Evolutionary conservation across 768 basidiomycete genomes (phyloP), one percentile per base, ranked within the genome.

Genomic region (Clitopilus hobsonii): DNA sequence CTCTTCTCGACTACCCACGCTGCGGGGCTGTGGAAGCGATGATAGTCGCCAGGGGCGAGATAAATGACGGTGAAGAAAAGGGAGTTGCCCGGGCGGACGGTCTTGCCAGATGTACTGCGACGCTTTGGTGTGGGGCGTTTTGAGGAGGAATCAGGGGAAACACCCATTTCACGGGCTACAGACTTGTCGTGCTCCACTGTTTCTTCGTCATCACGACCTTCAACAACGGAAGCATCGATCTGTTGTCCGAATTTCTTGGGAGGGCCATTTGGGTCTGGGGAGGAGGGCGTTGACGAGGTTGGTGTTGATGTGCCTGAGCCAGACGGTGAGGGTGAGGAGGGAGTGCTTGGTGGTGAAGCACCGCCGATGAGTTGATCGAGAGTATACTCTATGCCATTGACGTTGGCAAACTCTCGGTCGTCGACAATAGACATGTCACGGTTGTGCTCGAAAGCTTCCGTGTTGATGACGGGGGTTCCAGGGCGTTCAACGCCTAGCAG

Each of bases 1-100:
- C 97, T 74, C 65, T 90, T 89, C 76, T 99, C 95, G 16, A 98
- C 96, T 5, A 99, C 94, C 97, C 97, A 98, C 6, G 91, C 85
- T 0, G 94, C 86, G 1, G 97, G 96, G 51, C 86, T 89, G 69
- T 99, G 97, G 81, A 97, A 99, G 14, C 96, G 84, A 65, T 99
- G 96, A 69, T 98, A 98, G 67, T 99, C 97, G 1, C 97, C 96
- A 1, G 97, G 97, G 0, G 96, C 97, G 54, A 99, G 89, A 73
- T 98, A 99, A 56, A 99, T 89, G 61, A 99, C 97, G 22, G 89
- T 74, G 69, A 98, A 99, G 73, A 85, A 97, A 22, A 98, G 83
- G 16, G 85, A 79, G 65, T 98, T 88, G 13, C 91, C 93, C 2
- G 86, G 81, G 58, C 83, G 82, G 41, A 87, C 74, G 36, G 73